Evolutionary conservation across 2,329 filamentous ascomycete genomes (phyloP).

Genomic region (Pyrenophora graminea): DNA sequence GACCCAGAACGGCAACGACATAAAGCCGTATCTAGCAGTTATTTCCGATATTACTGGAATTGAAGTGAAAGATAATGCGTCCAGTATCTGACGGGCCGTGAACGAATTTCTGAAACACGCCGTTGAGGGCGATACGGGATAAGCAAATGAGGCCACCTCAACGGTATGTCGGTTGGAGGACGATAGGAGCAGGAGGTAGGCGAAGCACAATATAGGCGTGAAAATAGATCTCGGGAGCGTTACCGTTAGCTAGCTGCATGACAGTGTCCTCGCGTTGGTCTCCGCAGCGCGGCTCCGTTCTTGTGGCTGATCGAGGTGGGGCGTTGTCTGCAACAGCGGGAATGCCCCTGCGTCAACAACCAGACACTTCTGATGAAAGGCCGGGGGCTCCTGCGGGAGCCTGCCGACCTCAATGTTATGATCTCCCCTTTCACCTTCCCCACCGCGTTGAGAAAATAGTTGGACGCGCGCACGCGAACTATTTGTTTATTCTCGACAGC

Average conservation of each 20-base stretch:
- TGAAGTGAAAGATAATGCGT: not conserved
- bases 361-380: constrained; percentile 9
- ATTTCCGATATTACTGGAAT: not conserved
- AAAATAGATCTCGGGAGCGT: constrained; percentile 2
- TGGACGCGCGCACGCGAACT: constrained; percentile 6
- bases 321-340: constrained; percentile 11
- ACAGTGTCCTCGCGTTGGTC: constrained; percentile 12
- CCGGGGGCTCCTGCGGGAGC: constrained; percentile 11
- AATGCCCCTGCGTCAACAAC: constrained; percentile 14
- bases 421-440: constrained; percentile 20
- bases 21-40: not conserved
- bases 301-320: constrained; percentile 13
- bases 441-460: constrained; percentile 5
- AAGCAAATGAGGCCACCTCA: constrained; percentile 1
- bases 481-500: constrained; percentile 19
- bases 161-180: not conserved
- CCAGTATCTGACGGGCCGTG: not conserved
- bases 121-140: constrained; percentile 2
- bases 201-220: not conserved
- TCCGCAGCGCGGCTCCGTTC: constrained; percentile 14
- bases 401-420: constrained; percentile 9
- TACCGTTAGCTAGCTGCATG: constrained; percentile 12
- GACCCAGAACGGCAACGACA: no score
- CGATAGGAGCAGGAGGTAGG: not conserved
- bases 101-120: constrained; percentile 10